Evolutionary conservation across 2,329 filamentous ascomycete genomes (phyloP), one percentile per base, ranked within the genome.

Genomic region (Fusarium zealandicum): DNA sequence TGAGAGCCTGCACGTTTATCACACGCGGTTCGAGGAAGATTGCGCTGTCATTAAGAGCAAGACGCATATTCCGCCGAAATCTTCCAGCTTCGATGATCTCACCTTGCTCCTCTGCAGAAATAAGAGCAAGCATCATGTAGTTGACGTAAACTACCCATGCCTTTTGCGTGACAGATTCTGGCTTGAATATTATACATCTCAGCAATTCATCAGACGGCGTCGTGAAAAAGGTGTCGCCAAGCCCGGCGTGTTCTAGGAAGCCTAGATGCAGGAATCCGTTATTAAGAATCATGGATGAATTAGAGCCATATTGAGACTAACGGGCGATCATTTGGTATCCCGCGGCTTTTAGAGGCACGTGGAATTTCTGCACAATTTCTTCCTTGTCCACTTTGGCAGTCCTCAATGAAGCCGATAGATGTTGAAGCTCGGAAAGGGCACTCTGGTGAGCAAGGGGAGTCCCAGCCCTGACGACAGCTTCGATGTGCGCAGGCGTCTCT

Each of bases 81-180:
- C 11, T 28, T n/a, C 33, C 11, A 27, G 33, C 38, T 27, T 14
- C 16, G 2, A 9, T 7, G 1, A 1, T 16, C 14, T 51, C 28
- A 11, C 13, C 38, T 14, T 12, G 5, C 4, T 30, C 4, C 6
- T 51, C 8, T 10, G 12, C 8, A 2, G 22, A 31, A 3, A 54
- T n/a, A 11, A 36, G 10, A 9, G 47, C 25, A 4, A 54, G 30
- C 3, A 54, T 28, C 39, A 51, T 51, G 25, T 51, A 54, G 14
- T 51, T 40, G 10, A 54, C 14, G 3, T 51, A 51, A 2, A 54
- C 47, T 6, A 54, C 22, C 51, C 51, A 54, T 4, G 47, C 35
- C 5, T 31, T 54, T 18, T 27, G 48, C 1, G 13, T 4, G 3
- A 54, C 22, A 2, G 9, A 18, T 1, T 51, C 22, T 3, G 51